Percentiles rank a stretch among this genome's conserved stretches.
Evolutionary conservation across 306 rosid genomes (phyloP).

Genomic region (Castanea sativa): DNA sequence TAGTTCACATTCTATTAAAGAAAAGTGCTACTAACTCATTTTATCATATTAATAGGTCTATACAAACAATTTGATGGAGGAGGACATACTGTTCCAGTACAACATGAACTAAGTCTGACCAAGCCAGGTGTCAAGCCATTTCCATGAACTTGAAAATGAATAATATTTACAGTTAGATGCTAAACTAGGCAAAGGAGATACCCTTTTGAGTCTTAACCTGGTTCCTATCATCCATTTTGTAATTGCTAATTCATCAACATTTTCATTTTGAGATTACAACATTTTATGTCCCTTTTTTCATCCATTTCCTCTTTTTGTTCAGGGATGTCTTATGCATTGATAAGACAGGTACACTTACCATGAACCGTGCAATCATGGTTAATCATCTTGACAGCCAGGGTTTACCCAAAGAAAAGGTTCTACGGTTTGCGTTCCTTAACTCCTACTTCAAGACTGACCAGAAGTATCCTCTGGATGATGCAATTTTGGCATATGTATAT

Average conservation of each 20-base stretch:
- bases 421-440: slow-evolving; percentile 70
- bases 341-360: slow-evolving; percentile 85
- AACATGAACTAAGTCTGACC: not conserved
- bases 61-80: slow-evolving; percentile 2
- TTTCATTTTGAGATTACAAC: not conserved
- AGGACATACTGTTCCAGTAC: slow-evolving; percentile 1
- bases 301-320: slow-evolving; percentile 15
- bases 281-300: not conserved
- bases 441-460: slow-evolving; percentile 81
- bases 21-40: not conserved
- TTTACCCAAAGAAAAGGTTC: slow-evolving; percentile 50
- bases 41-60: not conserved
- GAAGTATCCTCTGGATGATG: slow-evolving; percentile 80
- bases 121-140: not conserved
- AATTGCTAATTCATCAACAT: not conserved
- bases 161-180: not conserved
- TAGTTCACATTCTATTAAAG: not conserved
- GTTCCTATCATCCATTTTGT: not conserved
- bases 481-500: slow-evolving; percentile 70
- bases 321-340: slow-evolving; percentile 88
- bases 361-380: slow-evolving; percentile 75
- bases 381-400: slow-evolving; percentile 50
- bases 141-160: not conserved
- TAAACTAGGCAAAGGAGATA: not conserved
- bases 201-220: not conserved